These are phyloP conservation scores for Tylopilus sp. DNA, from an alignment of 768 basidiomycete genomes.

Conservation along the genomic window DNA sequence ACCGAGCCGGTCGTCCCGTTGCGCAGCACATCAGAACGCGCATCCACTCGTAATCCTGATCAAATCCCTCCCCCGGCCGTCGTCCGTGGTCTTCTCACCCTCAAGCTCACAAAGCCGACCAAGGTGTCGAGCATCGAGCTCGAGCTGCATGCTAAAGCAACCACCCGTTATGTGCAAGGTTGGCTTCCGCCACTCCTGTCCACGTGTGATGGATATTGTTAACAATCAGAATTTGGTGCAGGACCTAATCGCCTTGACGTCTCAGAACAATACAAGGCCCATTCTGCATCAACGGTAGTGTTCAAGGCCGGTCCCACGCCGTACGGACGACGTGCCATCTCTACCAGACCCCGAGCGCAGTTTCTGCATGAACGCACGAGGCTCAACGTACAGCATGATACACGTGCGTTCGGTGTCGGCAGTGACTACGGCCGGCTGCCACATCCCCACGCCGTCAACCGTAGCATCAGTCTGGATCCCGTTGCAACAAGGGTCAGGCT, in stretches of 20 bases:
- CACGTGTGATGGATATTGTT: background rate
- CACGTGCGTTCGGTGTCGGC: background rate
- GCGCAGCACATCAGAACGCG: conserved; percentile 39
- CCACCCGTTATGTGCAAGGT: conserved; percentile 88
- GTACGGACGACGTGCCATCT: conserved; percentile 20
- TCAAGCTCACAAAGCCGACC: conserved; percentile 70
- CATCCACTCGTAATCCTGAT: conserved; percentile 19
- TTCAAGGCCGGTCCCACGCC: conserved; percentile 57
- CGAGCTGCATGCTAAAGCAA: conserved; percentile 66
- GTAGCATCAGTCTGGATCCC: conserved; percentile 13
- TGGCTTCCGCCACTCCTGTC: conserved; percentile 13
- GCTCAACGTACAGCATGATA: background rate
- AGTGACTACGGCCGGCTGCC: background rate
- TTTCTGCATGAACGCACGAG: conserved; percentile 4
- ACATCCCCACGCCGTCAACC: background rate
- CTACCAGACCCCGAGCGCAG: conserved; percentile 16
- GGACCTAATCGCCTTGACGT: conserved; percentile 75
- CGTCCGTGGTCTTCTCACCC: conserved; percentile 61
- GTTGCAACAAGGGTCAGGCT: conserved; percentile 4
- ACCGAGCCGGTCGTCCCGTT: conserved; percentile 76
- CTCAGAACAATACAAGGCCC: conserved; percentile 72
- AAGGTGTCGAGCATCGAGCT: conserved; percentile 84
- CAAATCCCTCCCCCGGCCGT: conserved; percentile 53
- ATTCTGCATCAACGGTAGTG: conserved; percentile 66
- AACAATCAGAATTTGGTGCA: conserved; percentile 35